phyloP scores from a whole-genome alignment of 129 eudicot species.

The Scalesia atractyloides region DNA sequence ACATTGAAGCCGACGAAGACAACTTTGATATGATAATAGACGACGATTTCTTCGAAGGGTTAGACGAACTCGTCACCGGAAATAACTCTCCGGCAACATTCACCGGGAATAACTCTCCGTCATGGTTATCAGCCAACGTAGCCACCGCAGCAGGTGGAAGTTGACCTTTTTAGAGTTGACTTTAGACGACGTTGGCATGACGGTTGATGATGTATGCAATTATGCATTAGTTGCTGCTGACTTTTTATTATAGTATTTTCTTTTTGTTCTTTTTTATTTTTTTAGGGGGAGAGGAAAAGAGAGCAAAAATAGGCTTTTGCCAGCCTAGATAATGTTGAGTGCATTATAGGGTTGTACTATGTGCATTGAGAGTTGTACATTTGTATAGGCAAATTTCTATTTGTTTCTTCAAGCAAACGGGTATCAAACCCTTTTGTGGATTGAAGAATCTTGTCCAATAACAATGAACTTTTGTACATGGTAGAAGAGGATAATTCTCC shows the following conservation, averaged over 20 bases:
- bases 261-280: conserved; percentile 20
- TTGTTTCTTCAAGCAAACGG: conserved; percentile 17
- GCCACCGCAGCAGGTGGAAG: conserved; percentile 61
- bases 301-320: conserved; percentile 29
- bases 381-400: conserved; percentile 23
- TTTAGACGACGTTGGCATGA: background rate
- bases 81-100: conserved; percentile 40
- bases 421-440: conserved; percentile 36
- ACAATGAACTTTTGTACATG: conserved; percentile 50
- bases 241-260: conserved; percentile 18
- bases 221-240: conserved; percentile 29
- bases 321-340: conserved; percentile 15
- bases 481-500: conserved; percentile 50
- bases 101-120: conserved; percentile 37
- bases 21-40: conserved; percentile 52
- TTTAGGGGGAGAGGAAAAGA: conserved; percentile 21
- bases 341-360: conserved; percentile 23
- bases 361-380: conserved; percentile 24
- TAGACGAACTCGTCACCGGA: conserved; percentile 69
- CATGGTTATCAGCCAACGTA: conserved; percentile 47
- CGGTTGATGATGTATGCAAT: background rate
- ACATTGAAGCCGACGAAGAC: conserved; percentile 29
- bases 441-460: conserved; percentile 41
- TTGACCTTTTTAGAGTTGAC: conserved; percentile 33
- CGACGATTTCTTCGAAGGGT: conserved; percentile 79